Evolutionary conservation across 805 yeast genomes (phyloP).

Genomic region (Saturnispora mendoncae): DNA sequence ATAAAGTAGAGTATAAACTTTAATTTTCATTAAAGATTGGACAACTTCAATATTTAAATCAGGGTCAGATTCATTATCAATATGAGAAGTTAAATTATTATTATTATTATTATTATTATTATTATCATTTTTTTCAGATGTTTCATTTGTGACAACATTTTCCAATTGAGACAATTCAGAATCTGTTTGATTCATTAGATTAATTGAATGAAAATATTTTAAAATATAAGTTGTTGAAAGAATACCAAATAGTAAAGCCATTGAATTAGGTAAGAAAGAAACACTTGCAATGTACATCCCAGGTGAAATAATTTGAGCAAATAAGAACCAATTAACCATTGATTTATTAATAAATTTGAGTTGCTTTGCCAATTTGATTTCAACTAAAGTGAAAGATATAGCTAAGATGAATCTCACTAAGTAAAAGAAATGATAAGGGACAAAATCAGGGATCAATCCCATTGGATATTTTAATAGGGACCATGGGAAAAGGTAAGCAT

Average conservation of each 20-base stretch:
- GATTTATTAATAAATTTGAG: conserved; percentile 30
- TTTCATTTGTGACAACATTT: conserved; percentile 8
- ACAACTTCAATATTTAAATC: conserved; percentile 11
- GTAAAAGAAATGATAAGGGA: conserved; percentile 38
- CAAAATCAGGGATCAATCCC: conserved; percentile 11
- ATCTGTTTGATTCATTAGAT: conserved; percentile 15
- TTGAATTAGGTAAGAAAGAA: conserved; percentile 75
- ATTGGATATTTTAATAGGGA: conserved; percentile 21
- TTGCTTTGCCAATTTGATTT: conserved; percentile 40
- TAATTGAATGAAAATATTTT: conserved; percentile 26
- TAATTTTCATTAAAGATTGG: conserved; percentile 12
- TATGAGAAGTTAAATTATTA: too few relatives aligned
- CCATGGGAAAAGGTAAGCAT: conserved; percentile 60
- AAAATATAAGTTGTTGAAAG: conserved; percentile 36
- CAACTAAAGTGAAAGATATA: conserved; percentile 37
- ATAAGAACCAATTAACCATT: conserved; percentile 51
- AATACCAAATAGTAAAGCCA: conserved; percentile 51
- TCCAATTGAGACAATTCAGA: conserved; percentile 15
- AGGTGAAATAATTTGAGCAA: conserved; percentile 55
- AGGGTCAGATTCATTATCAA: too few relatives aligned
- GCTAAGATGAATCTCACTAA: conserved; percentile 40
- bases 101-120: conserved; percentile 7
- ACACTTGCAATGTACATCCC: conserved; percentile 88
- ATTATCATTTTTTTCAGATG: conserved; percentile 13
- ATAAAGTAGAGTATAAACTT: conserved; percentile 10